Evolutionary conservation across 148 eudicot species (phyloP), one percentile per base, ranked within the genome.

Genomic region (Rheum nobile): DNA sequence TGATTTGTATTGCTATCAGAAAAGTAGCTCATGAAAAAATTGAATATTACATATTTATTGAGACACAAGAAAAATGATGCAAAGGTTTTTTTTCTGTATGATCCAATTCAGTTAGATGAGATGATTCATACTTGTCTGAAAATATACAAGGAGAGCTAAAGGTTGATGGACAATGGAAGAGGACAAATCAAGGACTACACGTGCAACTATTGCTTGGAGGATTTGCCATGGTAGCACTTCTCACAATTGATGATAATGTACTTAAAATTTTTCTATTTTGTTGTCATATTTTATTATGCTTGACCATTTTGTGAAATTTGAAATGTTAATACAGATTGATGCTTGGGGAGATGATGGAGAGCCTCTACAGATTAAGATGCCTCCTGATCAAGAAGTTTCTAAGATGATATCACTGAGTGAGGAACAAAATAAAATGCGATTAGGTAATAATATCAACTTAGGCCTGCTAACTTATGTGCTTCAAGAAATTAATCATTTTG

Each of bases 281-380:
- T 19, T 22, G 6, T 22, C 7, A 21, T 21, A n/a, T 50, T 50
- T 19, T 21, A 8, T 7, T 50, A 19, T 50, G 24, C 9, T 50
- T 22, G 19, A 50, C 9, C 4, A 8, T 19, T 50, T 3, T 21
- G 19, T 19, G 55, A 14, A 52, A 52, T n/a, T 52, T 8, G 5
- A 14, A n/a, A 2, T 26, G 32, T 57, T 26, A 1, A 50, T 61
- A 57, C 82, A 93, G 98, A 82, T 90, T 76, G 93, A 90, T 80
- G 88, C 91, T 35, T 93, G 91, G 91, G 93, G 91, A 67, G 78
- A 61, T 71, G 98, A 93, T 75, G 98, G 98, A 74, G 92, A 90
- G 67, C 81, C 72, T 74, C 44, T 90, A 69, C 86, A 88, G 83
- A 81, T 91, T 72, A 48, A 32, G 72, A 81, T 90, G 92, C 98